Conservation (phyloP, 495 filamentous ascomycete species). For the Talaromyces trachyspermus region DNA sequence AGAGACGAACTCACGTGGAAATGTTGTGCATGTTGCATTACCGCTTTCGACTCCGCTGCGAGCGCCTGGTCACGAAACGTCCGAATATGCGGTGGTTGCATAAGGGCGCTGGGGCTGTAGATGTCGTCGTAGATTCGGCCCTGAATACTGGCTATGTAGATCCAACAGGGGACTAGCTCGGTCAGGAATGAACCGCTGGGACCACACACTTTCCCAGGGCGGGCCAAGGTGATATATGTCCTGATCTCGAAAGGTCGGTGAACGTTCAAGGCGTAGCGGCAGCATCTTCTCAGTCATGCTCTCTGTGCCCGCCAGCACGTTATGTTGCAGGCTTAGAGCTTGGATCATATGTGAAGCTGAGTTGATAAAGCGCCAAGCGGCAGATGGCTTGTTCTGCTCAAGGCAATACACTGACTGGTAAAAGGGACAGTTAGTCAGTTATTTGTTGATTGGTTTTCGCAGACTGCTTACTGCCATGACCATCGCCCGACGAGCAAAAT, state of each 20-base stretch:
- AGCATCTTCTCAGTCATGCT: neutral
- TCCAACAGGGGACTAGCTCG: neutral
- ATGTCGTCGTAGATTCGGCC: neutral
- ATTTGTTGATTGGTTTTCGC: neutral
- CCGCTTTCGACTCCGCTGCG: slow-evolving; percentile 7
- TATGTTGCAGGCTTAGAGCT: slow-evolving; percentile 4
- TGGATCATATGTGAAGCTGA: slow-evolving; percentile 9
- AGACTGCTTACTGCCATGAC: slow-evolving; percentile 11
- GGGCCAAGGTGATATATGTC: neutral
- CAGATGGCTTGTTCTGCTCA: slow-evolving; percentile 6
- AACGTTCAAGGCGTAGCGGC: neutral
- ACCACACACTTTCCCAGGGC: neutral
- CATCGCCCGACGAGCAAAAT: no score
- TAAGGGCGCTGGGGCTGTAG: neutral
- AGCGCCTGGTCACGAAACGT: slow-evolving; percentile 10
- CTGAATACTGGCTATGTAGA: neutral
- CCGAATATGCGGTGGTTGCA: slow-evolving; percentile 6
- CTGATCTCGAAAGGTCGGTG: neutral
- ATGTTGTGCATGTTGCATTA: slow-evolving; percentile 6
- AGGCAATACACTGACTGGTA: slow-evolving; percentile 11
- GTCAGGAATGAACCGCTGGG: neutral
- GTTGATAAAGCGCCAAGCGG: slow-evolving; percentile 12
- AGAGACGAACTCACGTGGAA: slow-evolving; percentile 9
- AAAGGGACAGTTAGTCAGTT: neutral
- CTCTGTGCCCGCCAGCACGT: slow-evolving; percentile 1